Base-by-base conservation (phyloP, 345 rosid genomes). In the Cardamine chenopodiifolia region DNA sequence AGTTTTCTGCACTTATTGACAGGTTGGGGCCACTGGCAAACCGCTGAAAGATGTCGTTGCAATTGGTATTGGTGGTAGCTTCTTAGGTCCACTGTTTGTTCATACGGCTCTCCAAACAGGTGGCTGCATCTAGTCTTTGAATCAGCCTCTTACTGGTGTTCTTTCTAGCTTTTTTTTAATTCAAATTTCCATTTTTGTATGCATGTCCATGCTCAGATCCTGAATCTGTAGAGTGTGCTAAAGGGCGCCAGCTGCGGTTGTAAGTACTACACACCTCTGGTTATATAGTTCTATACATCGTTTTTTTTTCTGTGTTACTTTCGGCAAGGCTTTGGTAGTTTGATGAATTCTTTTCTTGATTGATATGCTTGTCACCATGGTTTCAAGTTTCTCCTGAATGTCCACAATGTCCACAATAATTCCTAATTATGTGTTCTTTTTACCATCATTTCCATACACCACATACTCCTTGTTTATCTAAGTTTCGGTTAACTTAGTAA, bases 11-110 rank as follows among this genome's bases (percentile, higher is more conserved):
- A 72, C 52, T 68, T 31, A 13, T 80, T 84, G 71, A 67, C 77
- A 95, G 99, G 85, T 92, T 78, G 99, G 99, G 72, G 92, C 97
- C 63, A 95, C 99, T 3, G 97, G 99, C 40, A 89, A 95, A 79
- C 77, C 83, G 4, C 83, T 95, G 68, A 90, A 85, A 78, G 87
- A 95, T 87, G 97, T 95, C 47, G 49, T 95, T 78, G 88, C 97
- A 7, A 32, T 95, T 62, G 97, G 99, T 75, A 95, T 95, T 79
- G 99, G 99, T 70, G 99, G 97, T 70, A 92, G 99, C 85, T 95
- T 95, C 74, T 81, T 95, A 68, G 99, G 97, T 72, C 97, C 97
- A 81, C 86, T 95, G 45, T 95, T 95, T 83, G 94, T 90, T 34
- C 99, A 95, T 72, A 89, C 94, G 4, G 94, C 97, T 80, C 90